phyloP scores from a whole-genome alignment of 441 rosid genomes.

The Mallotus japonicus region DNA sequence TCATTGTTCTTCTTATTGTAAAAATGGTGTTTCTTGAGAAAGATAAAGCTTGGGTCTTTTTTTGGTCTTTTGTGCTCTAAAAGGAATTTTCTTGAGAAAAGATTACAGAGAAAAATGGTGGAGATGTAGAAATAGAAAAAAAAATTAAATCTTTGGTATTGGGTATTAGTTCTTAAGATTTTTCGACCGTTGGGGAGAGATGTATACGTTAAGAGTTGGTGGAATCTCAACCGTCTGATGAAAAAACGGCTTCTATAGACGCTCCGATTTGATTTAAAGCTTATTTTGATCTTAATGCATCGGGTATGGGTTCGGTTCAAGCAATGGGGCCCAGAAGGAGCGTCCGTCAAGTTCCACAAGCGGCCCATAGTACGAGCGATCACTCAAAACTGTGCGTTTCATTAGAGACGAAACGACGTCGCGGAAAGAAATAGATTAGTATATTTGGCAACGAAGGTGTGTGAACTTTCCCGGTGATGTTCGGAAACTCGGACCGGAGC shows the following conservation, averaged over 20 bases:
- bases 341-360: not conserved
- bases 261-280: conserved; percentile 65
- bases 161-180: conserved; percentile 21
- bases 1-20: conserved; percentile 37
- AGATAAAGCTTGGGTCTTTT: not conserved
- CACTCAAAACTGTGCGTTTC: too few relatives aligned
- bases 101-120: too few relatives aligned
- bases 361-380: not conserved
- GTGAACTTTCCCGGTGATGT: not conserved
- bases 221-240: conserved; percentile 40
- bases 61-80: not conserved
- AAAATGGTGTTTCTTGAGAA: not conserved
- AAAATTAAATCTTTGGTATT: conserved; percentile 7
- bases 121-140: not conserved
- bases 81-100: not conserved
- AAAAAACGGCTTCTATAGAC: conserved; percentile 45
- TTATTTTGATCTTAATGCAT: not conserved
- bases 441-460: not conserved
- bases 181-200: conserved; percentile 67
- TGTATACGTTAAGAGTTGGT: conserved; percentile 53
- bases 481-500: not conserved
- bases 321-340: not conserved
- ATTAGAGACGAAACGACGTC: not conserved
- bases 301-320: not conserved
- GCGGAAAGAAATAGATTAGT: not conserved